Evolutionary conservation across 169 alveolate species (phyloP).

Genomic region (Cryptosporidium bovis): DNA sequence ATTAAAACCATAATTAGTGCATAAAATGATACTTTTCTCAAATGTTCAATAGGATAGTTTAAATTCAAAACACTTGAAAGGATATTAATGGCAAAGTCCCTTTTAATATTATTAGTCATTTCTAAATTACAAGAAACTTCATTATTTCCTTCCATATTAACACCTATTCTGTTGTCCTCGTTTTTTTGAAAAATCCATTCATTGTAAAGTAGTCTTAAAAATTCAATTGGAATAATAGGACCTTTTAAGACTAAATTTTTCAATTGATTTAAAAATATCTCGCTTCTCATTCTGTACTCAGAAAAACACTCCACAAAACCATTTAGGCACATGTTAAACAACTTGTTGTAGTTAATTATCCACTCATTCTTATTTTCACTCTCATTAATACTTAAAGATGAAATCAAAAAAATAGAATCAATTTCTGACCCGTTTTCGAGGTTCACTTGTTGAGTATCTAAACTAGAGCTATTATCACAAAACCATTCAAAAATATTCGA

Average conservation of each 20-base stretch:
- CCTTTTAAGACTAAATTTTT: conserved; percentile 35
- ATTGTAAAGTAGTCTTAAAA: conserved; percentile 30
- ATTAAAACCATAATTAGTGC: background rate
- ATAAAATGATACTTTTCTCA: conserved; percentile 22
- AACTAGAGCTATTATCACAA: background rate
- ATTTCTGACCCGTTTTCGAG: too few species aligned
- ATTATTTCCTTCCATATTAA: too few species aligned
- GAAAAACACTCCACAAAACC: conserved; percentile 25
- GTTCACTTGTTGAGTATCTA: background rate
- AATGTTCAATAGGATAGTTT: conserved; percentile 22
- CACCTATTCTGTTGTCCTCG: too few species aligned
- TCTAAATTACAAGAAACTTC: too few species aligned
- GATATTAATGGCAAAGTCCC: conserved; percentile 57
- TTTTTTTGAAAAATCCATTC: conserved; percentile 16
- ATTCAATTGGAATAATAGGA: conserved; percentile 24
- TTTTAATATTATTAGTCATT: background rate
- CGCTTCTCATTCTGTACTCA: conserved; percentile 16
- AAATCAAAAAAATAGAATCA: too few species aligned
- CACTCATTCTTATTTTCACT: background rate
- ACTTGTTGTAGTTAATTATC: conserved; percentile 12
- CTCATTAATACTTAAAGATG: too few species aligned
- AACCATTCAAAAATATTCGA: conserved; percentile 9
- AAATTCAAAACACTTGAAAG: conserved; percentile 19
- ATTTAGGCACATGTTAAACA: conserved; percentile 32
- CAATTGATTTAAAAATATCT: conserved; percentile 18